A percentile compares a stretch with the other conserved stretches of the same genome.
Evolutionary conservation across 345 rosid species (phyloP).

Genomic region (Eucalyptus lansdowneana): DNA sequence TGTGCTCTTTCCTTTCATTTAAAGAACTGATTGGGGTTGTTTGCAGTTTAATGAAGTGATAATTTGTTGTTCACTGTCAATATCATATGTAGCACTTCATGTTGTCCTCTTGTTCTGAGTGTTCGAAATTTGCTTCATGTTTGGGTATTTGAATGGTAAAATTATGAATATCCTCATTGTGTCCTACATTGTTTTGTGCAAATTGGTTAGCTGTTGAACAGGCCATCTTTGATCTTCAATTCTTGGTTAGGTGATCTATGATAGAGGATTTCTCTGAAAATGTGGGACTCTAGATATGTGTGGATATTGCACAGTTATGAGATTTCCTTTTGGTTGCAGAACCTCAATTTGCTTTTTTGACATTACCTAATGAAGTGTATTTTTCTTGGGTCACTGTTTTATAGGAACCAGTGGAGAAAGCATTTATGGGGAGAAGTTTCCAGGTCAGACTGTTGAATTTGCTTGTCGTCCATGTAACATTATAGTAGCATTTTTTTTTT

Average conservation of each 20-base stretch:
- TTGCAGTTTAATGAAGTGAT: neutral
- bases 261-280: neutral
- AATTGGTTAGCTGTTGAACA: neutral
- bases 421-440: slow-evolving; percentile 76
- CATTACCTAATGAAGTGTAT: neutral
- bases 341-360: neutral
- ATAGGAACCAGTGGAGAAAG: slow-evolving; percentile 92
- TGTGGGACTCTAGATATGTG: neutral
- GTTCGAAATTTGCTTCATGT: neutral
- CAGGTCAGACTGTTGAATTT: slow-evolving; percentile 38
- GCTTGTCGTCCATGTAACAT: neutral
- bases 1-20: neutral
- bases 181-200: neutral
- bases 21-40: neutral
- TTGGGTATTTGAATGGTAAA: neutral
- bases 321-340: neutral
- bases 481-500: neutral
- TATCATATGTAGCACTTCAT: neutral
- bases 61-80: neutral
- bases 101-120: neutral
- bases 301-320: neutral
- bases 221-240: neutral
- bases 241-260: neutral
- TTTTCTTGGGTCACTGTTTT: neutral
- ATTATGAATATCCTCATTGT: neutral